Percentiles rank a stretch among this genome's conserved stretches.
Evolutionary conservation across 768 basidiomycete species (phyloP).

Genomic region (Leucocoprinus leucothites): DNA sequence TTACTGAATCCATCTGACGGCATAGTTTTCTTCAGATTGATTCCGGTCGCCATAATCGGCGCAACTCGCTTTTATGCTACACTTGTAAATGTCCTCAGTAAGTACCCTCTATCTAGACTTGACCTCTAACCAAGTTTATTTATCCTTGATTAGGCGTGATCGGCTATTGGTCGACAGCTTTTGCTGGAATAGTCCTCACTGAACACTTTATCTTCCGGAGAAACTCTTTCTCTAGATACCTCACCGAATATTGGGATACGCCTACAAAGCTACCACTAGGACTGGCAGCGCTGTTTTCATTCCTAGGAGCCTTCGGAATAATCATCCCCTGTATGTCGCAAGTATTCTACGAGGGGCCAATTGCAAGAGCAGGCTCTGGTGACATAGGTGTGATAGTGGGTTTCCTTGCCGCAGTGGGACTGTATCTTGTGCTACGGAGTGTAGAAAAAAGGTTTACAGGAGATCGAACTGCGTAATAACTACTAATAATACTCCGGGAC

Average conservation of each 20-base stretch:
- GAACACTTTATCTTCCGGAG: conserved; percentile 69
- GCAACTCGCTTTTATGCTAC: conserved; percentile 61
- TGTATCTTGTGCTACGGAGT: conserved; percentile 47
- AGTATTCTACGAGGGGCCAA: conserved; percentile 67
- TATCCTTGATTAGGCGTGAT: conserved; percentile 29
- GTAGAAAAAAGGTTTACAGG: conserved; percentile 29
- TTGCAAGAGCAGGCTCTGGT: conserved; percentile 54
- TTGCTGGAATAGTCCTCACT: conserved; percentile 53
- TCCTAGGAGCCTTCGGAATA: conserved; percentile 48
- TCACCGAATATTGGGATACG: conserved; percentile 52
- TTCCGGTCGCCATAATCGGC: conserved; percentile 71
- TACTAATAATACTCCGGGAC: background rate
- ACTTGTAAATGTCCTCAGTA: conserved; percentile 63
- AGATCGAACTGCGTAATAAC: conserved; percentile 10
- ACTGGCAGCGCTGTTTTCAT: conserved; percentile 53
- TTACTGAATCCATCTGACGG: too few relatives aligned
- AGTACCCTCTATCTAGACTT: conserved; percentile 18
- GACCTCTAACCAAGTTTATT: background rate
- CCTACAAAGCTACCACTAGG: conserved; percentile 56
- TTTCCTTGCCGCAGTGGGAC: conserved; percentile 39
- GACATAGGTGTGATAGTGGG: conserved; percentile 73
- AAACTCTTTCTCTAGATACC: conserved; percentile 45
- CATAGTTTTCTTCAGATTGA: conserved; percentile 36
- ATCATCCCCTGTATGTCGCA: conserved; percentile 70
- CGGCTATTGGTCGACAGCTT: conserved; percentile 60